These are phyloP conservation scores for Paraphaeosphaeria sporulosa DNA, from an alignment of 2,329 filamentous ascomycete species.

Conservation along the genomic window DNA sequence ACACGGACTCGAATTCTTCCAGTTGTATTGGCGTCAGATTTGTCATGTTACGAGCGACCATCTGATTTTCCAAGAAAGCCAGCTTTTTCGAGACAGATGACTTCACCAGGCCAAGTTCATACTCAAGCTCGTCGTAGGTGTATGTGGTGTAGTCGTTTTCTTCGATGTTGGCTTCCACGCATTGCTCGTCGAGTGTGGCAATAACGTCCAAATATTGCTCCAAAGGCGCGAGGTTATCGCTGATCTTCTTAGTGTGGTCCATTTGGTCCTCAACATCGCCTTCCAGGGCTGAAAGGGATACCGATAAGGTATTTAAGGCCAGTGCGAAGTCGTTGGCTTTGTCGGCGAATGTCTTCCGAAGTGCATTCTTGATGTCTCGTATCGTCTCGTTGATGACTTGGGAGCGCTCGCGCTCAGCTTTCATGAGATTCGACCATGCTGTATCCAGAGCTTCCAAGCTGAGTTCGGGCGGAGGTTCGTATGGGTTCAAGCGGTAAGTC, in stretches of 20 bases:
- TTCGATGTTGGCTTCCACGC: slow-evolving; percentile 95
- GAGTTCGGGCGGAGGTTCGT: slow-evolving; percentile 86
- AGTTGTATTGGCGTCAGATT: slow-evolving; percentile 98
- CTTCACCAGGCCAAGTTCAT: slow-evolving; percentile 91
- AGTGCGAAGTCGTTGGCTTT: slow-evolving; percentile 98
- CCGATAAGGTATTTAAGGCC: slow-evolving; percentile 90
- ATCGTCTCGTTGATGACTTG: slow-evolving; percentile 98
- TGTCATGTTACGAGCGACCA: slow-evolving; percentile 98
- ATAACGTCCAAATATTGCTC: slow-evolving; percentile 91
- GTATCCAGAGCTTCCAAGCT: slow-evolving; percentile 81
- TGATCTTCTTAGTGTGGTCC: slow-evolving; percentile 83
- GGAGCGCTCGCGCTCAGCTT: slow-evolving; percentile 85
- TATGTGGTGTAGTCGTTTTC: slow-evolving; percentile 99
- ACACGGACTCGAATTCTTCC: slow-evolving; percentile 98
- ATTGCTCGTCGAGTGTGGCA: slow-evolving; percentile 83
- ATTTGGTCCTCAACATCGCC: slow-evolving; percentile 96
- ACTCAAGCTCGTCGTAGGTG: slow-evolving; percentile 93
- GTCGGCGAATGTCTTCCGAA: slow-evolving; percentile 92
- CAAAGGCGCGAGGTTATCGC: slow-evolving; percentile 85
- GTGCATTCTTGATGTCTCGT: slow-evolving; percentile 95
- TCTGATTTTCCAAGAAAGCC: slow-evolving; percentile 96
- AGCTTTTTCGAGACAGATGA: slow-evolving; percentile 95
- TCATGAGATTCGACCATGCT: slow-evolving; percentile 81
- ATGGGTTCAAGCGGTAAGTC: slow-evolving; percentile 89
- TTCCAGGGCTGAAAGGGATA: slow-evolving; percentile 95